Evolutionary conservation across 208 protist genomes (phyloP).

Genomic region (Plasmodiophora brassicae): DNA sequence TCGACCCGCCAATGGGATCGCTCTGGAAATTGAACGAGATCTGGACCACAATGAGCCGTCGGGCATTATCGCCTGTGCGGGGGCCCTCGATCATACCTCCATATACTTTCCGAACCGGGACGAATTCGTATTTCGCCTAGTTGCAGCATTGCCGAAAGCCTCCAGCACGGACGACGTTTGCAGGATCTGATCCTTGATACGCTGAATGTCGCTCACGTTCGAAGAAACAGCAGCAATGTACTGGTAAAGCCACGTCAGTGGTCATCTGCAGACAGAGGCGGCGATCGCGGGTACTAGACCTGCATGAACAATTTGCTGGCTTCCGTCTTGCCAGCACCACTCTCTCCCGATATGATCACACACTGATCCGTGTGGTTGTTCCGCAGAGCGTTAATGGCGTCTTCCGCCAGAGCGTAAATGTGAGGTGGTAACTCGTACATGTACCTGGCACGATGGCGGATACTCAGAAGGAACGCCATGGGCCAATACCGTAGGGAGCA

Average conservation of each 20-base stretch:
- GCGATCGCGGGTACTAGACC: too few species aligned
- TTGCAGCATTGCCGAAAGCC: constrained; percentile 83
- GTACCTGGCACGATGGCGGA: not conserved
- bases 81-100: constrained; percentile 49
- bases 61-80: not conserved
- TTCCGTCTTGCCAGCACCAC: constrained; percentile 61
- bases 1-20: constrained; percentile 69
- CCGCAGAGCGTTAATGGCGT: not conserved
- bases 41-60: too few species aligned
- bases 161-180: constrained; percentile 80
- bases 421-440: constrained; percentile 41
- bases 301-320: constrained; percentile 56
- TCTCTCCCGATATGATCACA: constrained; percentile 52
- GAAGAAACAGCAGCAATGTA: not conserved
- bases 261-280: not conserved
- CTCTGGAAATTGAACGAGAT: not conserved
- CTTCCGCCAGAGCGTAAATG: not conserved
- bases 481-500: not conserved
- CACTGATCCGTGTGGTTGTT: constrained; percentile 40
- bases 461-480: too few species aligned
- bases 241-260: not conserved
- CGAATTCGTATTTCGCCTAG: constrained; percentile 77
- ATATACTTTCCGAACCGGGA: constrained; percentile 83
- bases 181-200: constrained; percentile 82
- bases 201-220: not conserved